phyloP scores from a whole-genome alignment of 2,329 filamentous ascomycete genomes.

The Penicillium hordei region DNA sequence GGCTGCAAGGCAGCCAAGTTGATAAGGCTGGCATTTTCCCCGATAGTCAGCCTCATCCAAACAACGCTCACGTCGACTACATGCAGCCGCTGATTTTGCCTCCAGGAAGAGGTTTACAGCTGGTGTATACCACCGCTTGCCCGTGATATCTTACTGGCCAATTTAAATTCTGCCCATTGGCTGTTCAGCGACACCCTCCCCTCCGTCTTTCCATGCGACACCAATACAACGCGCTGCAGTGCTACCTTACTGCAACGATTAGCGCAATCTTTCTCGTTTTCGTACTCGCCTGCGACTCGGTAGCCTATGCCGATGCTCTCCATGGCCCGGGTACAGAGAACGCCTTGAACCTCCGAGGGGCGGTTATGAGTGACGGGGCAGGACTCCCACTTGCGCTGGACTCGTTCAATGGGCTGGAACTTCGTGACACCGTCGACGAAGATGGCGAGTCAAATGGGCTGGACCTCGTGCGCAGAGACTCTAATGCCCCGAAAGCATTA shows the following conservation, averaged over 20 bases:
- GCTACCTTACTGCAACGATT: constrained; percentile 68
- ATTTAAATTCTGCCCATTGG: neutral
- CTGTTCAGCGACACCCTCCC: constrained; percentile 5
- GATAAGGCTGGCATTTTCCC: constrained; percentile 6
- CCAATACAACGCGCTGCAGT: constrained; percentile 67
- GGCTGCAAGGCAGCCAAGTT: neutral
- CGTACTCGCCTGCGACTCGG: constrained; percentile 57
- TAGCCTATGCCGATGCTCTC: constrained; percentile 62
- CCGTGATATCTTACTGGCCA: neutral
- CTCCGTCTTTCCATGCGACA: constrained; percentile 38
- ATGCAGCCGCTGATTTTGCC: constrained; percentile 4
- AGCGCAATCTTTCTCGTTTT: constrained; percentile 61
- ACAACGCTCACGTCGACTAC: constrained; percentile 2
- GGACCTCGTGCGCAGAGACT: constrained; percentile 58
- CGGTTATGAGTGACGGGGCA: constrained; percentile 25
- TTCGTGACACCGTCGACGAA: constrained; percentile 33
- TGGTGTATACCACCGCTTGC: constrained; percentile 6
- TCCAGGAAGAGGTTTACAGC: constrained; percentile 6
- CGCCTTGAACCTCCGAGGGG: constrained; percentile 42
- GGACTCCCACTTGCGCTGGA: constrained; percentile 29
- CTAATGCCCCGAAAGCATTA: constrained; percentile 50
- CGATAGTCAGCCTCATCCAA: constrained; percentile 1
- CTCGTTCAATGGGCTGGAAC: constrained; percentile 32
- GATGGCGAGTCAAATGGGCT: constrained; percentile 33
- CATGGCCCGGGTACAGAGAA: constrained; percentile 49